Evolutionary conservation across 1,139 yeast genomes (phyloP).

Genomic region (Saccharomycopsis hybrid): DNA sequence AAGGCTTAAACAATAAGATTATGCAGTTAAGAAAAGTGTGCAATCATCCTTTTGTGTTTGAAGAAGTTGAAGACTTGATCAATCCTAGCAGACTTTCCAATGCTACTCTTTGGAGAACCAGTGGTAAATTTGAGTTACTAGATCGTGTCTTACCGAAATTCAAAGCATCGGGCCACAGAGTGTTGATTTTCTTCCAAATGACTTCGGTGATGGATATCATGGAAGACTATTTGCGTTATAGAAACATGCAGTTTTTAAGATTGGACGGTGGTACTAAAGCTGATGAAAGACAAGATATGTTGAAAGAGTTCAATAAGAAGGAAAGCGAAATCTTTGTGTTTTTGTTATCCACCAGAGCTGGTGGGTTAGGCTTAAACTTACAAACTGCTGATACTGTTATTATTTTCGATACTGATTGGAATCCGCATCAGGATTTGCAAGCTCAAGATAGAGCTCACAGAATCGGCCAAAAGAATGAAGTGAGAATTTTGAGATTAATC

Average conservation of each 20-base stretch:
- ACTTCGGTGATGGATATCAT: constrained; percentile 98
- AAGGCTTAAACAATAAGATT: constrained; percentile 87
- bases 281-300: constrained; percentile 83
- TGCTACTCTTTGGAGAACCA: constrained; percentile 75
- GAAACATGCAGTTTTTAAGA: constrained; percentile 74
- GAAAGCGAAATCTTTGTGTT: constrained; percentile 87
- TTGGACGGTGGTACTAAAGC: constrained; percentile 95
- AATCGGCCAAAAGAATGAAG: constrained; percentile 97
- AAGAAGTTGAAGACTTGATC: constrained; percentile 74
- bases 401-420: constrained; percentile 97
- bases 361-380: constrained; percentile 92
- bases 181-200: constrained; percentile 95
- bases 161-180: constrained; percentile 80
- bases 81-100: constrained; percentile 54
- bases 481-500: constrained; percentile 82
- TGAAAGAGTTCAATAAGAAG: constrained; percentile 81
- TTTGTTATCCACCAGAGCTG: constrained; percentile 91
- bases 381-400: constrained; percentile 98
- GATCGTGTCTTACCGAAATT: constrained; percentile 88
- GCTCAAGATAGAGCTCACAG: constrained; percentile 99
- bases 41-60: constrained; percentile 95
- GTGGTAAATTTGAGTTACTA: constrained; percentile 89
- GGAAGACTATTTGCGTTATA: constrained; percentile 86
- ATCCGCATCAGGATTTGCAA: constrained; percentile 99
- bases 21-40: constrained; percentile 96